phyloP scores from a whole-genome alignment of 1,284 basidiomycete species.

The Puccinia novopanici region DNA sequence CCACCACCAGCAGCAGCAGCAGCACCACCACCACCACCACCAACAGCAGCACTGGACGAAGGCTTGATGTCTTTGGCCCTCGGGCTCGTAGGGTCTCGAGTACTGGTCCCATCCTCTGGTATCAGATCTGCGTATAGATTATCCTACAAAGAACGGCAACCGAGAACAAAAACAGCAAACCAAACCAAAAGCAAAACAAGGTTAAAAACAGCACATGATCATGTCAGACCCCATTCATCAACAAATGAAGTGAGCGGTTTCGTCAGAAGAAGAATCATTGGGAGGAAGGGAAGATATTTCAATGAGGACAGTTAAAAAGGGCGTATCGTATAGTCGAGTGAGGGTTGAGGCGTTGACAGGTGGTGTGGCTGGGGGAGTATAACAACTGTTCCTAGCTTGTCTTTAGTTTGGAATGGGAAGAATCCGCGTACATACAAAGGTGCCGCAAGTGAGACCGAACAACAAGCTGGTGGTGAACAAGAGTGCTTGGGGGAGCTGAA shows the following conservation, averaged over 20 bases:
- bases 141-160: conserved; percentile 25
- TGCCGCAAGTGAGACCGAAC: background rate
- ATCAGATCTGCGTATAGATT: conserved; percentile 46
- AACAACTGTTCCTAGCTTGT: too few relatives aligned
- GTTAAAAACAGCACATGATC: background rate
- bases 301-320: background rate
- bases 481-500: background rate
- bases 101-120: conserved; percentile 39
- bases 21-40: background rate
- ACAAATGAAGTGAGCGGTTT: background rate
- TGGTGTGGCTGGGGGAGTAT: background rate
- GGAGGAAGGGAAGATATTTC: too few relatives aligned
- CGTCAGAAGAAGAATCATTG: background rate
- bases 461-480: background rate
- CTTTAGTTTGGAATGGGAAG: too few relatives aligned
- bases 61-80: background rate
- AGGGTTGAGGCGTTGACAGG: background rate
- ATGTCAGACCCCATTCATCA: background rate
- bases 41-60: background rate
- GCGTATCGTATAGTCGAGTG: background rate
- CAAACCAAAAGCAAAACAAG: conserved; percentile 9
- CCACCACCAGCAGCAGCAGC: too few relatives aligned
- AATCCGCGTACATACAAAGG: background rate
- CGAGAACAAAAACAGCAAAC: background rate
- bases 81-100: conserved; percentile 45